Percentiles rank a stretch among this genome's conserved stretches.
phyloP scores from a whole-genome alignment of 441 rosid species.

The Cnidoscolus chayamansa region DNA sequence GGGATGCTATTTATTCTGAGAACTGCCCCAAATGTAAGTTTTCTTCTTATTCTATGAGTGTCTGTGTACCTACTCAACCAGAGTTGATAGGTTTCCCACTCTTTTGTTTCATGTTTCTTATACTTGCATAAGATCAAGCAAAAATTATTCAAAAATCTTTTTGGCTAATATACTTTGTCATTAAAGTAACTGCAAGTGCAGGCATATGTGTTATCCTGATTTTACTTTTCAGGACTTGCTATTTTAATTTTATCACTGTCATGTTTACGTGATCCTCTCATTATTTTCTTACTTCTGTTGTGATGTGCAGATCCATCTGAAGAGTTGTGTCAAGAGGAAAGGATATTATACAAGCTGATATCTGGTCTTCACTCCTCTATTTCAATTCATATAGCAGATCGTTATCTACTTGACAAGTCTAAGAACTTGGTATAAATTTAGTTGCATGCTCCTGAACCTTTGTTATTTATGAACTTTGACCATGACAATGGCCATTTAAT shows the following conservation, averaged over 20 bases:
- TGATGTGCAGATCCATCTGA: constrained; percentile 61
- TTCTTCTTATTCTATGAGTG: background rate
- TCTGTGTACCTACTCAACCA: background rate
- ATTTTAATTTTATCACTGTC: background rate
- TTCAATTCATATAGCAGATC: constrained; percentile 75
- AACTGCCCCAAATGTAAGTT: constrained; percentile 83
- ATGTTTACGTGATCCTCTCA: background rate
- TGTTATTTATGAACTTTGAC: background rate
- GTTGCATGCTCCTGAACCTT: background rate
- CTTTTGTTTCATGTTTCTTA: background rate
- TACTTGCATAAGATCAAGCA: background rate
- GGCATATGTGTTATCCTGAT: background rate
- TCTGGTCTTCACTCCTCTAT: constrained; percentile 93
- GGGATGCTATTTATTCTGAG: constrained; percentile 92
- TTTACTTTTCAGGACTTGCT: background rate
- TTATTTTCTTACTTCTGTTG: background rate
- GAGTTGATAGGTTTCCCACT: background rate
- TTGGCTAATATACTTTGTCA: background rate
- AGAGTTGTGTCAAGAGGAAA: constrained; percentile 74
- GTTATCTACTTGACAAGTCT: constrained; percentile 75
- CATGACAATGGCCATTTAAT: background rate
- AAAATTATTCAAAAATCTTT: background rate
- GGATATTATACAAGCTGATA: constrained; percentile 69
- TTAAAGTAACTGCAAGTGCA: background rate
- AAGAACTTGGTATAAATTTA: constrained; percentile 49